These are phyloP conservation scores for Crithidia bombi DNA, from an alignment of 208 protist species.

Conservation along the genomic window DNA sequence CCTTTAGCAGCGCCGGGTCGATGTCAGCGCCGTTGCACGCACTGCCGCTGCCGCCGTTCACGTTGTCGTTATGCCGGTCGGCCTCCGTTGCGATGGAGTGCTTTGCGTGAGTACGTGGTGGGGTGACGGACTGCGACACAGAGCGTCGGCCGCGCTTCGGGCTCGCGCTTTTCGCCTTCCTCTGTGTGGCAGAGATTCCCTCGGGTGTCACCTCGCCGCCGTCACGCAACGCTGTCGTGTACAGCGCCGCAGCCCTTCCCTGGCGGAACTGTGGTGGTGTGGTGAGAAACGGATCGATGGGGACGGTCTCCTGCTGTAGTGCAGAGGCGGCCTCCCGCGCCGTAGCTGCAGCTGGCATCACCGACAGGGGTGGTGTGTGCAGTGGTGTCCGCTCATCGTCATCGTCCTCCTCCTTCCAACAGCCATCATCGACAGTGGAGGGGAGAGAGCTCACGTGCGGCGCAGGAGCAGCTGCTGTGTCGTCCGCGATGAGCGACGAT, in stretches of 20 bases:
- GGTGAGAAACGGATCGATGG: constrained; percentile 36
- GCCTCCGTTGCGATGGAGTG: background rate
- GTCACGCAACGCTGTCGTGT: constrained; percentile 1
- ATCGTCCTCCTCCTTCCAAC: too few relatives aligned
- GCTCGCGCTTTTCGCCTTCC: background rate
- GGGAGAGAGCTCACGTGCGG: constrained; percentile 19
- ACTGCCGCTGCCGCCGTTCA: background rate
- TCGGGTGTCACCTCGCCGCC: background rate
- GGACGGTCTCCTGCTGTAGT: constrained; percentile 15
- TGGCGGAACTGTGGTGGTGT: constrained; percentile 25
- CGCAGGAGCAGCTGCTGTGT: background rate
- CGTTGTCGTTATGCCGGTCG: background rate
- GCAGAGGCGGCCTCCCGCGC: background rate
- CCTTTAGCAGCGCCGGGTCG: constrained; percentile 16
- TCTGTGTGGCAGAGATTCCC: background rate
- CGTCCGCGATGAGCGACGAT: background rate
- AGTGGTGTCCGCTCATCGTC: constrained; percentile 17
- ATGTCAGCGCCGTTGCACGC: background rate
- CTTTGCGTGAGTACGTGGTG: background rate
- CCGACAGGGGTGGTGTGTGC: constrained; percentile 4
- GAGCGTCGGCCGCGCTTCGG: background rate
- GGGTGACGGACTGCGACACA: background rate
- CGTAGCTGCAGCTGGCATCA: background rate
- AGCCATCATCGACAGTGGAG: constrained; percentile 35
- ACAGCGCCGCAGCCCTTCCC: background rate